Evolutionary conservation across 352 stramenopile genomes (phyloP), one percentile per base, ranked within the genome.

Genomic region (Globisporangium barbulae): DNA sequence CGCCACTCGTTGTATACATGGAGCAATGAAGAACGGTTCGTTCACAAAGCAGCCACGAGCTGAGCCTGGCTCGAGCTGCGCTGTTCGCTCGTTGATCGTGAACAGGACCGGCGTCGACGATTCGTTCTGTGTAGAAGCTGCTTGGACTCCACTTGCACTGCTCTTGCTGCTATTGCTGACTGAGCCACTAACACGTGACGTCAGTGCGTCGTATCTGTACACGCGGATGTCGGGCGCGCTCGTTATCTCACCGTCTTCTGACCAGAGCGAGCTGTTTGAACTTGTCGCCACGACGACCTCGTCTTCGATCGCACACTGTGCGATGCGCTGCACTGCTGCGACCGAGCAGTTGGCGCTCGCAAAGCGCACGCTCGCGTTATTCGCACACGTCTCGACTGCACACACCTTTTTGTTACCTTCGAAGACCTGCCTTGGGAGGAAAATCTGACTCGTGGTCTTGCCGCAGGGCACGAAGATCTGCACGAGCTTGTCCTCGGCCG

Each of bases 391-490:
- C 25, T 42, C 30, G 19, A 63, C 41, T 5, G n/a, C 56, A 41
- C 56, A 63, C 41, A 15, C 10, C 22, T 31, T 45, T n/a, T 58
- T 63, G 10, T n/a, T 42, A 4, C 28, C 28, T 41, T 63, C 44
- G 17, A 63, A 63, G 2, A 31, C 30, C 44, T 63, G 28, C 4
- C 21, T 47, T 2, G 56, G 44, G 31, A 63, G 47, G 47, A 55
- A 63, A 12, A 63, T 19, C 56, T 63, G 56, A 6, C 42, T 52
- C 44, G 47, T 63, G 56, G 56, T 45, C 15, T 54, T 63, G 17
- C 56, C 56, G 33, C 56, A 63, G 3, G 56, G 44, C n/a, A 63
- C 56, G 22, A 54, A 63, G 25, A 63, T 44, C 47, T 63, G 56
- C 42, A 63, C 56, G 28, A 63, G 56, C n/a, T 31, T 33, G 9